Evolutionary conservation across 345 rosid species (phyloP), one percentile per base, ranked within the genome.

Genomic region (Balakata baccata): DNA sequence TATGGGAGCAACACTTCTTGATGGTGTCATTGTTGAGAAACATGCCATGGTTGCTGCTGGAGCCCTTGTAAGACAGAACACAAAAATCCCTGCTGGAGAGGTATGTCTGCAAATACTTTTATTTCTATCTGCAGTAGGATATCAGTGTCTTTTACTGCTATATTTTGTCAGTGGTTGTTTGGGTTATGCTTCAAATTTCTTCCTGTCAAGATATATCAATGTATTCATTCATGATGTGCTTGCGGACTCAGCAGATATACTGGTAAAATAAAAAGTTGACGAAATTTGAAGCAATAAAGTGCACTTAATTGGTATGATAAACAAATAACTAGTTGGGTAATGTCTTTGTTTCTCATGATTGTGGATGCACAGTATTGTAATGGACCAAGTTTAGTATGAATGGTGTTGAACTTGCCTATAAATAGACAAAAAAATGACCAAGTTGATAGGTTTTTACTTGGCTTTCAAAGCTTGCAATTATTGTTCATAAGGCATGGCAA

Each of bases 1-100:
- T 29, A 89, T 88, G 92, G 97, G 97, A 59, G 97, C 97, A 22
- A 89, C 93, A 46, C 84, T 94, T 66, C 95, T 94, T 77, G 97
- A 94, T 56, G 97, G 95, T 34, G 98, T 85, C 57, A 86, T 87
- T 62, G 95, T 94, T 75, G 93, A 92, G 82, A 90, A 86, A 81
- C 86, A 90, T 85, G 90, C 83, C 38, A 89, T 94, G 92, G 95
- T 94, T 84, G 97, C 97, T 75, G 98, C 97, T 75, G 98, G 98
- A 81, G 89, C 98, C 50, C 97, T 94, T 81, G 97, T 90, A 49
- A 81, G 95, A 73, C 97, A 94, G 87, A 90, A 89, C 82, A 87
- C 95, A 45, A 89, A 79, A 83, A 87, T 94, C 74, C 91, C 97
- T 66, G 64, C 91, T 43, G 91, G 97, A 62, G 97, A 94, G 97